Conservation (phyloP, 805 yeast genomes). For the Candida caryicola region DNA sequence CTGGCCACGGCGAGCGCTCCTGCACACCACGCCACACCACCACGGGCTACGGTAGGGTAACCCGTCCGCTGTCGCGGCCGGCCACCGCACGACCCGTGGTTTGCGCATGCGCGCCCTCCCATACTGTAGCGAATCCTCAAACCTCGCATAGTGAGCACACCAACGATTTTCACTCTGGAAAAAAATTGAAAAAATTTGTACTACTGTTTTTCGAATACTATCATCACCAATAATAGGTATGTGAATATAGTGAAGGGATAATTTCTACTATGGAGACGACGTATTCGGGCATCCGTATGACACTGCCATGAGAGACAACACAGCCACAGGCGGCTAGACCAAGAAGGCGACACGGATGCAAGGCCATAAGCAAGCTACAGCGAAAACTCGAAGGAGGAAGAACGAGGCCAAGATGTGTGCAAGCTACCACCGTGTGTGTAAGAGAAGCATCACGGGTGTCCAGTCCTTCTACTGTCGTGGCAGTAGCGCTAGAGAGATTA, state of each 20-base stretch:
- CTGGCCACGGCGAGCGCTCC: no score
- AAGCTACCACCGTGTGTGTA: no score
- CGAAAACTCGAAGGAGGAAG: no score
- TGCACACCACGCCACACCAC: background rate
- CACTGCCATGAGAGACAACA: no score
- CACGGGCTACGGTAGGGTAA: background rate
- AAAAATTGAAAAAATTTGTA: constrained; percentile 10
- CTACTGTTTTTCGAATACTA: constrained; percentile 8
- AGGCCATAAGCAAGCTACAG: no score
- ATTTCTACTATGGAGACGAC: no score
- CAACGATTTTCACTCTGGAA: constrained; percentile 7
- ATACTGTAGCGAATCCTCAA: background rate
- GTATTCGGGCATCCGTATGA: no score
- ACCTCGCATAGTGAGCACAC: background rate
- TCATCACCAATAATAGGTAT: constrained; percentile 17
- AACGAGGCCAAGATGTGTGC: background rate
- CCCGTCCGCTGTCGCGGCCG: background rate
- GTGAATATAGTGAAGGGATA: constrained; percentile 7
- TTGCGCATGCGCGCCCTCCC: background rate
- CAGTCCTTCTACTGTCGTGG: no score
- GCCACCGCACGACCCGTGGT: constrained; percentile 1
- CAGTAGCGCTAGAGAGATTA: no score
- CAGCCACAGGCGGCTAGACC: no score
- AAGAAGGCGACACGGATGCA: no score
- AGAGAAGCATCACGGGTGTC: no score